Evolutionary conservation across 345 rosid species (phyloP), one percentile per base, ranked within the genome.

Genomic region (Abelmoschus esculentus): DNA sequence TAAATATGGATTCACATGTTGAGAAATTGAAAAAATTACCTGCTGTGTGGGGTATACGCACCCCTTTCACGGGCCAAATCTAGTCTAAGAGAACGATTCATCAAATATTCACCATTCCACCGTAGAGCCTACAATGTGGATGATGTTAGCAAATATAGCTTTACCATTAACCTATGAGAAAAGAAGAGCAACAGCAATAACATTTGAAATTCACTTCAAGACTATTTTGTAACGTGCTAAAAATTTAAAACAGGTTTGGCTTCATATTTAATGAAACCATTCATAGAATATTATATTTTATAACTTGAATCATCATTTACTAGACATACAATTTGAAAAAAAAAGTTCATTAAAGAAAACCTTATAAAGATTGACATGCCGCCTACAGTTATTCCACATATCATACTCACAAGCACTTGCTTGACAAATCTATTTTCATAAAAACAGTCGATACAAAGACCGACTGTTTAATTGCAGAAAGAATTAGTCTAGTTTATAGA

Each of bases 41-140:
- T 80, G 83, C 88, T 86, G 58, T 69, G 79, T 31, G 97, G 96
- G 9, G 93, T 85, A 66, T 75, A 78, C 5, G 88, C 64, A 0
- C 90, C 90, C 73, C 96, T 85, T 63, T 82, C 93, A 0, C 75
- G 75, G 10, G 99, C 99, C 26, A 88, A 0, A 82, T 90, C 97
- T 75, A 95, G 86, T 70, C 76, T 90, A 68, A 95, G 9, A 2
- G 72, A 65, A 47, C 98, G 91, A 18, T 80, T 86, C 3, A 66
- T 71, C 14, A 91, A 69, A 73, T 55, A 17, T 42, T 70, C 71
- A 50, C 99, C 99, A 75, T 83, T 71, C 13, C 82, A 74, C 19
- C 82, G 78, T 26, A 88, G 70, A 6, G 89, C 96, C 99, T 95
- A 70, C 18, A 66, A 73, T 0, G 32, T 13, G 42, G 42, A 34